These are phyloP conservation scores for Cucurbita pepo DNA, from an alignment of 306 rosid species.

Conservation along the genomic window DNA sequence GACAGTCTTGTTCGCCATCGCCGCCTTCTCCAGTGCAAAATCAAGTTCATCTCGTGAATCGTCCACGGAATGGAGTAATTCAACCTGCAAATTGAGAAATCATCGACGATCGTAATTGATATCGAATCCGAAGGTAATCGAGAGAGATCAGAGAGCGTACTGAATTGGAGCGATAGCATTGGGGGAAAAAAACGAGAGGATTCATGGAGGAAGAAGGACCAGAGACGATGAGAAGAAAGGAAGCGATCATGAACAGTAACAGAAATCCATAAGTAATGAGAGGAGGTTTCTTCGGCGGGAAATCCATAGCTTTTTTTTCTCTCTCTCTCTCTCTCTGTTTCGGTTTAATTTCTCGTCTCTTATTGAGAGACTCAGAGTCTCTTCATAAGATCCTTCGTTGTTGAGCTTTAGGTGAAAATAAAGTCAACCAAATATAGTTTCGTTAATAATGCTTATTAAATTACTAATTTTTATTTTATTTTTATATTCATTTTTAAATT, in stretches of 20 bases:
- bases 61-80: not conserved
- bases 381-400: too few relatives aligned
- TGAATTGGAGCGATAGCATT: not conserved
- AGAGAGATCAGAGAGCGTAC: not conserved
- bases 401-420: not conserved
- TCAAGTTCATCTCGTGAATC: constrained; percentile 24
- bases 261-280: not conserved
- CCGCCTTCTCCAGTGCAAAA: constrained; percentile 25
- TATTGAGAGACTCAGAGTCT: not conserved
- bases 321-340: not conserved
- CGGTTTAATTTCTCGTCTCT: not conserved
- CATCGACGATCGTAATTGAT: too few relatives aligned
- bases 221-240: not conserved
- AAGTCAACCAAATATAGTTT: not conserved
- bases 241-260: not conserved
- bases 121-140: too few relatives aligned
- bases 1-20: constrained; percentile 47
- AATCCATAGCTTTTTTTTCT: not conserved
- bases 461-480: too few relatives aligned
- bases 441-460: too few relatives aligned
- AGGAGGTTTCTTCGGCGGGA: constrained; percentile 1
- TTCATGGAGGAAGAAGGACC: not conserved
- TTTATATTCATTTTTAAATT: too few relatives aligned
- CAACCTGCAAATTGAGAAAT: not conserved
- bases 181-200: not conserved